Conservation (phyloP, 164 flowering plant genomes). For the Nelumbo lutea region DNA sequence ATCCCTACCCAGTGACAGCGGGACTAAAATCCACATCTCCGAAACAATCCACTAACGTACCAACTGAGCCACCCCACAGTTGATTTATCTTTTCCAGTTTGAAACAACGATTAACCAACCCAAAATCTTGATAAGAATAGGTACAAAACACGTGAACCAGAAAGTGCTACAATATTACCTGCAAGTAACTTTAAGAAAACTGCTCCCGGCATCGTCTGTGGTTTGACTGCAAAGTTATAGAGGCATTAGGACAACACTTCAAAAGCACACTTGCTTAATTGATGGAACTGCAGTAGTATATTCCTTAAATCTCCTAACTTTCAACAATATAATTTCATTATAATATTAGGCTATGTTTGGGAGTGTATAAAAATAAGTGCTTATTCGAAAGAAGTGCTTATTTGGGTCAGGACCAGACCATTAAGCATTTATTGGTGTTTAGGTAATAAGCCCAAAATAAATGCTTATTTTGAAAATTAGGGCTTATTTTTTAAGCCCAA, state of each 20-base stretch:
- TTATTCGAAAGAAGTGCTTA: no score
- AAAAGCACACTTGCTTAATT: background rate
- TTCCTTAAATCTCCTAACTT: background rate
- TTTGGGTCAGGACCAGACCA: no score
- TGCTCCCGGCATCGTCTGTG: constrained; percentile 64
- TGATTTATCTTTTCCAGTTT: background rate
- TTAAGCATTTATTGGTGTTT: no score
- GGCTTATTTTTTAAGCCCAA: no score
- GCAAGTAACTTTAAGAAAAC: constrained; percentile 72
- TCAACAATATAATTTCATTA: no score
- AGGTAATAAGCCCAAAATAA: no score
- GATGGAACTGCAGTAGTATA: background rate
- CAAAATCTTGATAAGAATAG: background rate
- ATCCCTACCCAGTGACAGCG: no score
- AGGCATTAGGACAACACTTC: background rate
- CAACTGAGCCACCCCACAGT: background rate
- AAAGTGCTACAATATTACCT: constrained; percentile 35
- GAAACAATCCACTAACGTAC: background rate
- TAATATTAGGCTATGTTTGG: background rate
- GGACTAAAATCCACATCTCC: background rate
- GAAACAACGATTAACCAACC: background rate
- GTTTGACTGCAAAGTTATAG: constrained; percentile 51
- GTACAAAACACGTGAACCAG: background rate
- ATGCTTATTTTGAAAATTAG: no score
- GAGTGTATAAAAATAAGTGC: no score